Evolutionary conservation across 2,329 filamentous ascomycete genomes (phyloP).

Genomic region (Scorias spongiosa): DNA sequence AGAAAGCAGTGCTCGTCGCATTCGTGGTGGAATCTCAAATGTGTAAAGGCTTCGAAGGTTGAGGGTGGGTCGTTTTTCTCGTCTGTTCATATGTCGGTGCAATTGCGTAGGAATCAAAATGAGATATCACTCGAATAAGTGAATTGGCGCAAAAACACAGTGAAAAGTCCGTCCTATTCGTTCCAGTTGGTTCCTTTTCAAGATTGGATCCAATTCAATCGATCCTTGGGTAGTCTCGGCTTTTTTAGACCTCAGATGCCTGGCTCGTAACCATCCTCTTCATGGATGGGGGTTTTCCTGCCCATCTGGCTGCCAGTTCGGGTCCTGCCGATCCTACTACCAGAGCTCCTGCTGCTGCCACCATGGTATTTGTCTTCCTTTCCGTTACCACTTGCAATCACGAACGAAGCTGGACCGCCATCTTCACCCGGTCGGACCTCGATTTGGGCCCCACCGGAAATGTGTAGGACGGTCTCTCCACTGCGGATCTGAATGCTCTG

Average conservation of each 20-base stretch:
- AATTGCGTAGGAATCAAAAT: too few relatives aligned
- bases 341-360: conserved; percentile 7
- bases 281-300: conserved; percentile 7
- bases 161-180: too few relatives aligned
- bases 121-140: too few relatives aligned
- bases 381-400: conserved; percentile 10
- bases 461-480: conserved; percentile 13
- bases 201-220: too few relatives aligned
- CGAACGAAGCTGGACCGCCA: conserved; percentile 8
- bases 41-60: too few relatives aligned
- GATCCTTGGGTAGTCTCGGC: too few relatives aligned
- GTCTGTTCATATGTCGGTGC: too few relatives aligned
- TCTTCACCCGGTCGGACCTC: conserved; percentile 13
- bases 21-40: too few relatives aligned
- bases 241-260: neutral
- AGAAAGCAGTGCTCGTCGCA: too few relatives aligned
- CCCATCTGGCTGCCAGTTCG: conserved; percentile 5
- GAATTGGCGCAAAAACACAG: too few relatives aligned
- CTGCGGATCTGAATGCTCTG: conserved; percentile 11
- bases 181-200: too few relatives aligned
- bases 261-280: conserved; percentile 9
- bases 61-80: too few relatives aligned
- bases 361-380: conserved; percentile 11
- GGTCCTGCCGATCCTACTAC: conserved; percentile 9
- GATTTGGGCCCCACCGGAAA: conserved; percentile 14